phyloP scores from a whole-genome alignment of 2,329 filamentous ascomycete genomes.

The Leptographium lundbergii region DNA sequence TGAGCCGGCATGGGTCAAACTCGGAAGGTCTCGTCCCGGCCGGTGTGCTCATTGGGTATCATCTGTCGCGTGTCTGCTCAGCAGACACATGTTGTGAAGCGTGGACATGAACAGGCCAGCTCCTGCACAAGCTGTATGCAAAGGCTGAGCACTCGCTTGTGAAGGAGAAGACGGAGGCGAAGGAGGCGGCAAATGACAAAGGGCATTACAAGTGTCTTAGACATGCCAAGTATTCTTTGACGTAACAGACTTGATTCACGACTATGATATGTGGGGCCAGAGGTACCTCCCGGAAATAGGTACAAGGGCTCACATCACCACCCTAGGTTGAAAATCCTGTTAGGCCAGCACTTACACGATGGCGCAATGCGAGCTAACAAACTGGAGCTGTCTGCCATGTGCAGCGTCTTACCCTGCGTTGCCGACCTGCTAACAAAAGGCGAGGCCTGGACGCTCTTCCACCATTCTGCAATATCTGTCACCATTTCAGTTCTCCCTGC shows the following conservation, averaged over 20 bases:
- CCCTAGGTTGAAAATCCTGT: not conserved
- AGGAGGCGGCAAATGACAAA: not conserved
- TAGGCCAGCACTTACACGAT: slow-evolving; percentile 7
- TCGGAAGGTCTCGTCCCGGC: not conserved
- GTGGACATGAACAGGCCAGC: too few relatives aligned
- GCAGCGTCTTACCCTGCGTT: not conserved
- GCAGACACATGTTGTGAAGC: too few relatives aligned
- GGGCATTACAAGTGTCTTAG: not conserved
- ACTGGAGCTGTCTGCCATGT: not conserved
- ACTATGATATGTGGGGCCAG: not conserved
- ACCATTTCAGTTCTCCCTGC: slow-evolving; percentile 2
- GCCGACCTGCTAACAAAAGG: not conserved
- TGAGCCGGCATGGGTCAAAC: not conserved
- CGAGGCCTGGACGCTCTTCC: slow-evolving; percentile 6
- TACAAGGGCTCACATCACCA: not conserved
- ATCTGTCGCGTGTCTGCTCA: too few relatives aligned
- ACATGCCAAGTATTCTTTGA: not conserved
- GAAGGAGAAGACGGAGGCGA: not conserved
- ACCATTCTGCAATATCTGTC: slow-evolving; percentile 11
- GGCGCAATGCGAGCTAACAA: slow-evolving; percentile 13
- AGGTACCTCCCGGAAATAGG: not conserved
- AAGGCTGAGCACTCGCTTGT: not conserved
- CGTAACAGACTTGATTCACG: not conserved
- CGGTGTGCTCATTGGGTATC: not conserved
- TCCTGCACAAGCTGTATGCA: not conserved